Evolutionary conservation across 225 moss, liverwort and hornwort species (phyloP), one percentile per base, ranked within the genome.

Genomic region (Ulota crispa): DNA sequence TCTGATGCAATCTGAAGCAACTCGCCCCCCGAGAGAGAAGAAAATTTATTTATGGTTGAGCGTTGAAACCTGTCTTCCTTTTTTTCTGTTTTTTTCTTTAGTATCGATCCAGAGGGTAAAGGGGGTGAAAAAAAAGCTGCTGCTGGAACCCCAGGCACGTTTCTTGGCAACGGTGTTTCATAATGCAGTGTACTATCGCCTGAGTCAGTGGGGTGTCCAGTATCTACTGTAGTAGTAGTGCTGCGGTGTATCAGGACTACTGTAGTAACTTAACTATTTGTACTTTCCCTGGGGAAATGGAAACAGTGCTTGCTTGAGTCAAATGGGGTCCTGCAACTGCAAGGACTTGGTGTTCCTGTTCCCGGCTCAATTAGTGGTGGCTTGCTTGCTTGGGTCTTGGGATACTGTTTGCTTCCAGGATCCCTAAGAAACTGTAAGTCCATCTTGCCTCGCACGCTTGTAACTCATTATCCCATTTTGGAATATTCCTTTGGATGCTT

Each of bases 101-200:
- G 67, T 41, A n/a, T 41, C 67, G 23, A 41, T 5, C 41, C 16
- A 68, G 11, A n/a, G 16, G 18, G 50, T 50, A 50, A 50, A 50
- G 50, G 50, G 1, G 16, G 50, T 0, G 4, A 3, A 15, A 16
- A 37, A n/a, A 42, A 24, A 24, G n/a, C 42, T 21, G 16, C 39
- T 72, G 37, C 5, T 36, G 1, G 19, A 20, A 52, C 5, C 31
- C 73, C 73, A n/a, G n/a, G n/a, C 60, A 75, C 39, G 60, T 56
- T 75, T 59, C 73, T 77, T 68, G 52, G 68, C 68, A 62, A 62
- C 15, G 34, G 54, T 59, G 82, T 82, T 39, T 12, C n/a, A 73
- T 62, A 78, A 73, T 67, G 0, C 72, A 73, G 42, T 59, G 78
- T 78, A 26, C 82, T 67, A 50, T 73, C 42, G 73, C 81, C 78